Conservation (phyloP, 768 basidiomycete genomes). For the Clathrus columnatus region DNA sequence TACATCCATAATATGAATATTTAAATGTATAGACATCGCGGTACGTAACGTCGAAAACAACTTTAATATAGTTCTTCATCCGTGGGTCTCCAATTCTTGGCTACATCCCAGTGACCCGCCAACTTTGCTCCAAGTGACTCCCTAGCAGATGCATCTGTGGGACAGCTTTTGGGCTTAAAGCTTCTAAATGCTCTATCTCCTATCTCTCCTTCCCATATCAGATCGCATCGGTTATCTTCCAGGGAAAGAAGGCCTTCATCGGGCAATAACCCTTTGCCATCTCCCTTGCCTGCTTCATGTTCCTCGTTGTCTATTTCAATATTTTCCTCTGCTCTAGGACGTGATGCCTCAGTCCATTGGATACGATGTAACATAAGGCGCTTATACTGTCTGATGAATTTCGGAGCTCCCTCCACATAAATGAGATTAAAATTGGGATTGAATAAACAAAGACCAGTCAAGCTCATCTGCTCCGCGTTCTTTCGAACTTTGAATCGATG, state of each 20-base stretch:
- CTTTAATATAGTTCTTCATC: conserved; percentile 67
- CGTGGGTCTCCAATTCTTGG: conserved; percentile 82
- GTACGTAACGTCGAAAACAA: too few relatives aligned
- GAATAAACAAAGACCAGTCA: conserved; percentile 88
- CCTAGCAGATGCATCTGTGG: conserved; percentile 77
- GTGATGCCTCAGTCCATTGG: conserved; percentile 87
- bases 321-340: conserved; percentile 65
- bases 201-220: conserved; percentile 90
- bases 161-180: conserved; percentile 77
- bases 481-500: conserved; percentile 96
- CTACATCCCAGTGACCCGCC: conserved; percentile 90
- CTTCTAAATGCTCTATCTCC: conserved; percentile 71
- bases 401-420: conserved; percentile 86
- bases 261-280: conserved; percentile 26
- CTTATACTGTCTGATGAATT: conserved; percentile 81
- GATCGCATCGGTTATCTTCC: conserved; percentile 79
- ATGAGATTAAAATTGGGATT: conserved; percentile 84
- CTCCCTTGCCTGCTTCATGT: conserved; percentile 32
- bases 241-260: conserved; percentile 37
- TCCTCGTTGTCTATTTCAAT: conserved; percentile 53
- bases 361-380: conserved; percentile 81
- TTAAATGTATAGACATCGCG: neutral
- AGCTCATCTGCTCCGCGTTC: conserved; percentile 86
- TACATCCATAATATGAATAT: too few relatives aligned
- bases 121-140: conserved; percentile 79